Evolutionary conservation across 2,329 filamentous ascomycete species (phyloP), one percentile per base, ranked within the genome.

Genomic region (Ophiocordyceps sinensis): DNA sequence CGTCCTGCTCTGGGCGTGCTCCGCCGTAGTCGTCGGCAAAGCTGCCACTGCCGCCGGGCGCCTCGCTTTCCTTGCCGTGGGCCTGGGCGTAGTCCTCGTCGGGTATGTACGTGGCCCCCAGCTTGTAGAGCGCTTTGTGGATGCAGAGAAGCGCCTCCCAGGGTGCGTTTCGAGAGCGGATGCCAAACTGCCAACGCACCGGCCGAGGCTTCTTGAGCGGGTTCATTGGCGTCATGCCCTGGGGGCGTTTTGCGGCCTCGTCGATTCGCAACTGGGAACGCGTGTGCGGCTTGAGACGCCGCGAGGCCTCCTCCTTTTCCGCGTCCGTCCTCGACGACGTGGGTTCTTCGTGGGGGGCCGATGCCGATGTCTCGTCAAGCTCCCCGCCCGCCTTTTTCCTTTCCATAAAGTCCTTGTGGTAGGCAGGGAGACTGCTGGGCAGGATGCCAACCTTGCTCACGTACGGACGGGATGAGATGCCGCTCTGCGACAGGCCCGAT

Each of bases 131-230:
- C 1, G 91, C 88, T 58, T 89, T 87, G 68, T 95, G 95, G 42
- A 98, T 91, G 53, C 89, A 95, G 23, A 94, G 68, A 60, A 98
- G 82, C 0, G 91, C 91, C 59, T 98, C 91, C 53, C 88, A 86
- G 0, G 91, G 91, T 42, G 86, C 83, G 54, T 96, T 98, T 38
- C 91, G 79, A 37, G 86, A 94, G 31, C 91, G 77, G 46, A 98
- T 98, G 43, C 91, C 91, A 57, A 98, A 98, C 58, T 98, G 91
- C 91, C 91, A 98, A 49, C 89, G 85, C 14, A 88, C 85, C 1
- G 83, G 83, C 54, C 85, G 87, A 5, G 71, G 64, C 59, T 85
- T 87, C 65, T 84, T 86, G 4, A 68, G 59, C 3, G 78, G 75
- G 40, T 69, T 63, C 38, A 79, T 72, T 1, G 75, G 76, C 3